A percentile compares a stretch with the other conserved stretches of the same genome.
Conservation (phyloP, 73 alveolate genomes). For the Paramecium sonneborni region DNA sequence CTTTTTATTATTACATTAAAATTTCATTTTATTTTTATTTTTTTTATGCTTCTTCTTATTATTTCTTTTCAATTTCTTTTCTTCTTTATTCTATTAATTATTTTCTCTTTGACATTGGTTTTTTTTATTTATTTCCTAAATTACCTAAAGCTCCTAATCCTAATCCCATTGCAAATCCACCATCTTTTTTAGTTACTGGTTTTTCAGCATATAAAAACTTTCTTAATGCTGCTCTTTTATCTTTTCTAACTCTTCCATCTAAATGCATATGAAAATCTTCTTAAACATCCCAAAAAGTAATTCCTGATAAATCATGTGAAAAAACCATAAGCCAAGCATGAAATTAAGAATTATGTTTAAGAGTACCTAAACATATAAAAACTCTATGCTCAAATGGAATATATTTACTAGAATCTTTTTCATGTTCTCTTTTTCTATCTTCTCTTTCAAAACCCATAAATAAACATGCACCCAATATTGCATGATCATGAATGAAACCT, state of each 20-base stretch:
- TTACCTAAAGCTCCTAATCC: not conserved
- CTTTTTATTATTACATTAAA: not conserved
- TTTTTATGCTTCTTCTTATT: not conserved
- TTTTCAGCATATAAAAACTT: conserved; percentile 17
- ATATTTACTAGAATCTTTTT: conserved; percentile 35
- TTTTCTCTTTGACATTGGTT: not conserved
- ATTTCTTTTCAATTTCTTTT: not conserved
- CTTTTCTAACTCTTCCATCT: conserved; percentile 50
- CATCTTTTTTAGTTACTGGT: not conserved
- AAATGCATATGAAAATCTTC: conserved; percentile 48
- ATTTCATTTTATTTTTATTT: not conserved
- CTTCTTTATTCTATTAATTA: not conserved
- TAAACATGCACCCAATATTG: conserved; percentile 69
- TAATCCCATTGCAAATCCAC: not conserved
- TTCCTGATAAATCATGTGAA: conserved; percentile 43
- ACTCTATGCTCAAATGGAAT: conserved; percentile 70
- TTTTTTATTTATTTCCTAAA: not conserved
- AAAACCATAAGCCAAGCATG: conserved; percentile 71
- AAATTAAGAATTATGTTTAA: conserved; percentile 52
- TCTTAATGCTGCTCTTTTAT: conserved; percentile 21
- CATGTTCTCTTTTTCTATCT: not conserved
- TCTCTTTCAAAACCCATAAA: conserved; percentile 57
- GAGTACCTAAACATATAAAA: conserved; percentile 71
- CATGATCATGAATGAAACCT: conserved; percentile 72
- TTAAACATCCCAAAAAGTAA: conserved; percentile 68